A percentile compares a stretch with the other conserved stretches of the same genome.
Conservation (phyloP, 208 protist genomes). For the Leptomonas pyrrhocoris region DNA sequence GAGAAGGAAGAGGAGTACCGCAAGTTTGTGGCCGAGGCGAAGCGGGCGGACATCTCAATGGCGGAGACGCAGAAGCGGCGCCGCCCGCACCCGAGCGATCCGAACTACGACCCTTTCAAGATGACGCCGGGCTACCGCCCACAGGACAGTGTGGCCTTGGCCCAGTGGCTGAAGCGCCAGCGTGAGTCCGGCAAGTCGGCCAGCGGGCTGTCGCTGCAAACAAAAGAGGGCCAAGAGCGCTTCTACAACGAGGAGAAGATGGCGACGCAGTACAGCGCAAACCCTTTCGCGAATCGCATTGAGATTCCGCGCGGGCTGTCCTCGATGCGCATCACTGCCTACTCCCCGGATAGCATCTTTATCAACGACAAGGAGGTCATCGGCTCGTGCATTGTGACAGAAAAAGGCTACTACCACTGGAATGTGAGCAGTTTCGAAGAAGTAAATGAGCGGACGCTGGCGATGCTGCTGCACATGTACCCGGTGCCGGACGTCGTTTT, state of each 20-base stretch:
- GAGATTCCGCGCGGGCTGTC: constrained; percentile 79
- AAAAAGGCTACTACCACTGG: constrained; percentile 89
- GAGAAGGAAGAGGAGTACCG: constrained; percentile 90
- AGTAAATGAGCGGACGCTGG: constrained; percentile 83
- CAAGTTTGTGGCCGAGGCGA: constrained; percentile 84
- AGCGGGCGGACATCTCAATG: constrained; percentile 60
- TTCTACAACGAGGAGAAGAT: constrained; percentile 93
- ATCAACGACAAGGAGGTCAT: constrained; percentile 91
- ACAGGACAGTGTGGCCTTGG: constrained; percentile 80
- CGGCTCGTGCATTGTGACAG: constrained; percentile 89
- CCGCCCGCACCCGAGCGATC: constrained; percentile 81
- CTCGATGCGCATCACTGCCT: constrained; percentile 80
- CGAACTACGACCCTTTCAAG: constrained; percentile 89
- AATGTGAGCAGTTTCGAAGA: constrained; percentile 90
- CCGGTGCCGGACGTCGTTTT: constrained; percentile 89
- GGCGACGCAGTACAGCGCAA: constrained; percentile 90
- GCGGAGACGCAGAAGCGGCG: constrained; percentile 77
- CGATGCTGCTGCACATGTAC: constrained; percentile 86
- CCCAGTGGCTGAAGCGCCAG: constrained; percentile 89
- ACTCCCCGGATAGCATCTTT: constrained; percentile 88
- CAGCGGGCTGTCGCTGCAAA: constrained; percentile 77
- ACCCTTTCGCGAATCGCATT: constrained; percentile 83
- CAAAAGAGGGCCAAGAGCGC: constrained; percentile 84
- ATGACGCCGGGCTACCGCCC: constrained; percentile 84
- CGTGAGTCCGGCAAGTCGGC: constrained; percentile 79